phyloP scores from a whole-genome alignment of 768 basidiomycete species.

The Mycena galericulata region DNA sequence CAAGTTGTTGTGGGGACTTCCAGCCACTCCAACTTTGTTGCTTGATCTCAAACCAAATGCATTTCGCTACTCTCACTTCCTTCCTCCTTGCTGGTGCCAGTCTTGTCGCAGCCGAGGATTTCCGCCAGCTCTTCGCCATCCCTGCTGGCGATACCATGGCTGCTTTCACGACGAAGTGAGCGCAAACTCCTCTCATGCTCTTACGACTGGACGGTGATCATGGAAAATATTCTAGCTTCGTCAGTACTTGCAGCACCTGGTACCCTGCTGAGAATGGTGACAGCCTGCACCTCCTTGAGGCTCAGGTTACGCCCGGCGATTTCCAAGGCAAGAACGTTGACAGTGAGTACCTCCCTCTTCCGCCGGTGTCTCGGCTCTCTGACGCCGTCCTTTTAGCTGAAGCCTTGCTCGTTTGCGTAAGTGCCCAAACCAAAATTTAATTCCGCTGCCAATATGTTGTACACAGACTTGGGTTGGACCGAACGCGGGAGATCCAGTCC shows the following conservation, averaged over 20 bases:
- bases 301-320: slow-evolving; percentile 13
- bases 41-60: slow-evolving; percentile 16
- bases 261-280: slow-evolving; percentile 16
- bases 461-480: slow-evolving; percentile 21
- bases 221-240: slow-evolving; percentile 15
- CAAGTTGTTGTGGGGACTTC: slow-evolving; percentile 12
- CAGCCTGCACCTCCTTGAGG: slow-evolving; percentile 13
- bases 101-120: slow-evolving; percentile 16
- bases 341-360: slow-evolving; percentile 10
- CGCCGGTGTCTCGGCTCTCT: slow-evolving; percentile 11
- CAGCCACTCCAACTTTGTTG: background rate
- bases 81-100: slow-evolving; percentile 17
- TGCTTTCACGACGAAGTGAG: slow-evolving; percentile 15
- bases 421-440: background rate
- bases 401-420: slow-evolving; percentile 15
- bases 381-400: slow-evolving; percentile 13
- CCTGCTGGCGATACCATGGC: slow-evolving; percentile 14
- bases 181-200: background rate
- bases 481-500: slow-evolving; percentile 15
- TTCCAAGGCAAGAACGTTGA: slow-evolving; percentile 21
- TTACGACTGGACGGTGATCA: background rate
- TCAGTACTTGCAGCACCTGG: slow-evolving; percentile 19
- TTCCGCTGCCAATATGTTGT: slow-evolving; percentile 7
- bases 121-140: slow-evolving; percentile 20
- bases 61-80: slow-evolving; percentile 21